Evolutionary conservation across 257 asterid species (phyloP).

Genomic region (Ehretia macrophylla): DNA sequence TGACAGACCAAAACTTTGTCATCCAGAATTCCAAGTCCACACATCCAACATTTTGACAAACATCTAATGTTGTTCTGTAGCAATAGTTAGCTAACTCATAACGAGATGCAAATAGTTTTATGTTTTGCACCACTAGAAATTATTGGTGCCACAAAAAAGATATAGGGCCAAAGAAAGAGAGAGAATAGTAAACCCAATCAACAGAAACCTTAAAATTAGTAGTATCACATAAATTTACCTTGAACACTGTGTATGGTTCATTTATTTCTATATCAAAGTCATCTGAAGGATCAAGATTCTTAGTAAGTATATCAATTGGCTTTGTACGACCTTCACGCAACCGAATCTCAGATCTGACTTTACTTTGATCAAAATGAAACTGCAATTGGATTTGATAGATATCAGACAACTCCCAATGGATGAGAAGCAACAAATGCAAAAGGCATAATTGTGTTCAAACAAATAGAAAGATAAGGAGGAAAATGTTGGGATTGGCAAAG

Average conservation of each 20-base stretch:
- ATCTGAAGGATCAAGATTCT: constrained; percentile 82
- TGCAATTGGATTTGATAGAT: constrained; percentile 29
- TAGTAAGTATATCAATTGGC: constrained; percentile 87
- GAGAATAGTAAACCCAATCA: neutral
- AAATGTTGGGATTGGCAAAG: constrained; percentile 7
- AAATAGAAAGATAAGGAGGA: neutral
- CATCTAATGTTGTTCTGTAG: no score
- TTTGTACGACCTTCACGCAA: constrained; percentile 87
- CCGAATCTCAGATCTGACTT: constrained; percentile 87
- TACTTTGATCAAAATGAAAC: constrained; percentile 98
- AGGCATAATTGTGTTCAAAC: neutral
- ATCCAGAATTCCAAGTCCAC: no score
- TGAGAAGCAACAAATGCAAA: neutral
- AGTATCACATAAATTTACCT: constrained; percentile 32
- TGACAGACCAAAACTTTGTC: no score
- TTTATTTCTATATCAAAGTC: constrained; percentile 75
- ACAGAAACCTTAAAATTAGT: neutral
- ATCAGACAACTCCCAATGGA: constrained; percentile 7
- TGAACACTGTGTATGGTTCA: constrained; percentile 89
- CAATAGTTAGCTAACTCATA: no score
- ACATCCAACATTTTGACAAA: no score
- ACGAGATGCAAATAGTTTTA: no score
- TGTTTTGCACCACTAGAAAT: no score
- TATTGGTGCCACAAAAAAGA: no score
- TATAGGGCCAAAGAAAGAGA: neutral